Conservation (phyloP, 108 stramenopile species). For the Cyclotella atomus region DNA sequence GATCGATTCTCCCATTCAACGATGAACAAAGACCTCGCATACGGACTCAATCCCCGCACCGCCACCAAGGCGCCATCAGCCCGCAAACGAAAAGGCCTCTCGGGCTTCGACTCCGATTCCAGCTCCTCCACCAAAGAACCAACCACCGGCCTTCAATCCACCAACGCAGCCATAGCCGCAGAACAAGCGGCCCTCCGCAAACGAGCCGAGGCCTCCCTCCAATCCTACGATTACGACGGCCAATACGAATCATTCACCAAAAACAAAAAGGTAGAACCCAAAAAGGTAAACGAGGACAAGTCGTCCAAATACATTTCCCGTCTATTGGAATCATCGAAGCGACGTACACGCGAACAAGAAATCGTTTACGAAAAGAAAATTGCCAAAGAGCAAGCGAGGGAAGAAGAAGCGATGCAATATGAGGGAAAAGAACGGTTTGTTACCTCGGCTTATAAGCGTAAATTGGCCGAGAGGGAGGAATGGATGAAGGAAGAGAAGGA, state of each 20-base stretch:
- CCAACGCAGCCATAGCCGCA: constrained; percentile 67
- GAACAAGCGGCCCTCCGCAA: constrained; percentile 76
- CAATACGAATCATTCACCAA: constrained; percentile 63
- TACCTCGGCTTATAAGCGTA: constrained; percentile 70
- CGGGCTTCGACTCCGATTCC: constrained; percentile 22
- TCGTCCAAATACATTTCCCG: constrained; percentile 60
- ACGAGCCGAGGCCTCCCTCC: constrained; percentile 59
- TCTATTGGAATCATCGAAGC: constrained; percentile 61
- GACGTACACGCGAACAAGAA: constrained; percentile 70
- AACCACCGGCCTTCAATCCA: constrained; percentile 30
- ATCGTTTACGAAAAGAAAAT: constrained; percentile 68
- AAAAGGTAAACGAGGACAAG: neutral
- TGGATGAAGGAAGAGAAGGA: constrained; percentile 71
- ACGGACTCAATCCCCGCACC: constrained; percentile 49
- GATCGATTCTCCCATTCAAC: neutral
- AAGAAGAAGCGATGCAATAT: constrained; percentile 61
- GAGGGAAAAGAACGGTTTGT: constrained; percentile 83
- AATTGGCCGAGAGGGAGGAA: constrained; percentile 74
- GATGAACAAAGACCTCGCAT: constrained; percentile 20
- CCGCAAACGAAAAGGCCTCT: constrained; percentile 19
- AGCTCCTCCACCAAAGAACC: constrained; percentile 35
- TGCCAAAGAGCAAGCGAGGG: constrained; percentile 62
- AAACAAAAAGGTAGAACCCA: neutral
- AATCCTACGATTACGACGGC: constrained; percentile 74
- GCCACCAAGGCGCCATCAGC: constrained; percentile 1